These are phyloP conservation scores for Crithidia mellificae DNA, from an alignment of 208 protist species.

Conservation along the genomic window DNA sequence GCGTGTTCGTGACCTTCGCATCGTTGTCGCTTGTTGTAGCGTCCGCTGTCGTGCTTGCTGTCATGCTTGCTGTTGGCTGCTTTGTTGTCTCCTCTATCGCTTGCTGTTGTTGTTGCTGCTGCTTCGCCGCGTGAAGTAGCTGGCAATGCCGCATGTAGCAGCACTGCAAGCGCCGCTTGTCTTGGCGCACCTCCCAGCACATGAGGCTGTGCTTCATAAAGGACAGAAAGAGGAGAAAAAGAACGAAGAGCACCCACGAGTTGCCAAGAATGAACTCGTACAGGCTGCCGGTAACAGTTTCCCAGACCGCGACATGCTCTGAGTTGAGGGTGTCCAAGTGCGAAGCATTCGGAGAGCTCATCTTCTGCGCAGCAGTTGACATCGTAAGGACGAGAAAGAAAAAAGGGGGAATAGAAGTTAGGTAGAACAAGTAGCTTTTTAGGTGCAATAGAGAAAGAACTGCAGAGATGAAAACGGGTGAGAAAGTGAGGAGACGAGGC, in stretches of 20 bases:
- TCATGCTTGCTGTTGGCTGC: not conserved
- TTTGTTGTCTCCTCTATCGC: not conserved
- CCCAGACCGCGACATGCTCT: constrained; percentile 6
- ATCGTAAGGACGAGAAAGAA: not conserved
- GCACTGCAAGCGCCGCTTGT: constrained; percentile 21
- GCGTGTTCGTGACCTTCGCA: too few species aligned
- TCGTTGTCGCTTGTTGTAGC: too few species aligned
- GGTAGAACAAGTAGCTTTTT: not conserved
- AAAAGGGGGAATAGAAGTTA: not conserved
- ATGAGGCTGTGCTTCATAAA: constrained; percentile 23
- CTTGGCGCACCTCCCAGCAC: constrained; percentile 32
- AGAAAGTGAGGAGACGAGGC: too few species aligned
- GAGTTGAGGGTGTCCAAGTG: not conserved
- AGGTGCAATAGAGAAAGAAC: too few species aligned
- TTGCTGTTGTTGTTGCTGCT: not conserved
- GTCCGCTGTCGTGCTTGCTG: too few species aligned
- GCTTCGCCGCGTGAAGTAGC: constrained; percentile 3
- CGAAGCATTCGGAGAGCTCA: not conserved
- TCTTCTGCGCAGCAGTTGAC: not conserved
- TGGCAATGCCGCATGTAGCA: constrained; percentile 27
- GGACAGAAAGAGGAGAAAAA: constrained; percentile 15
- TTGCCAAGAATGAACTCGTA: constrained; percentile 20
- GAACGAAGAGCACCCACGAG: constrained; percentile 26
- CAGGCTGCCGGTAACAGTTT: not conserved
- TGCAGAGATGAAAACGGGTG: too few species aligned